Evolutionary conservation across 2,329 filamentous ascomycete genomes (phyloP).

Genomic region (Neofusicoccum sp.): DNA sequence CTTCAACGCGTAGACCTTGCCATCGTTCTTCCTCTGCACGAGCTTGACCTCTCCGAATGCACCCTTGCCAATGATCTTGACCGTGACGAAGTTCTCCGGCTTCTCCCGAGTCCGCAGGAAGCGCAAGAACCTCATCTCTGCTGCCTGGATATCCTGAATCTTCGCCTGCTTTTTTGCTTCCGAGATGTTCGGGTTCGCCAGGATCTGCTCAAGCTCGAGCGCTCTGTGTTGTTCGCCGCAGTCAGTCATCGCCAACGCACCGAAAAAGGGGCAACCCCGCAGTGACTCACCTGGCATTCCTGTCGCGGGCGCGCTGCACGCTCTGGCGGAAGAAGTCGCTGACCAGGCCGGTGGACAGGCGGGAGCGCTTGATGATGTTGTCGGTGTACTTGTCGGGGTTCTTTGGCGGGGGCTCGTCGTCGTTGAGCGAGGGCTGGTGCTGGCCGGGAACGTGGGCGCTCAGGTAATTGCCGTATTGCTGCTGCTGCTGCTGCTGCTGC

Average conservation of each 20-base stretch:
- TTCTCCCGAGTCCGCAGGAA: constrained; percentile 92
- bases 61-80: constrained; percentile 99
- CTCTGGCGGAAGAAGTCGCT: constrained; percentile 95
- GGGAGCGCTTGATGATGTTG: constrained; percentile 72
- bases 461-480: constrained; percentile 67
- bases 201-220: constrained; percentile 83
- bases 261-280: background rate
- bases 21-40: constrained; percentile 92
- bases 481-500: no score
- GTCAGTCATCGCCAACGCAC: constrained; percentile 23
- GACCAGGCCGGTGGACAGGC: constrained; percentile 64
- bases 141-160: constrained; percentile 78
- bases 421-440: constrained; percentile 51
- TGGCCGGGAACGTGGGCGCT: constrained; percentile 66
- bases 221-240: constrained; percentile 57
- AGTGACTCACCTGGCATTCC: constrained; percentile 79
- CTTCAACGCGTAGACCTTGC: constrained; percentile 97
- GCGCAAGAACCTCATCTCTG: constrained; percentile 88
- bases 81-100: constrained; percentile 89
- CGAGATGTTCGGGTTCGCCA: constrained; percentile 72
- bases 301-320: constrained; percentile 90
- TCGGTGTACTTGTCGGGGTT: constrained; percentile 86
- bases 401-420: constrained; percentile 71
- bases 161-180: constrained; percentile 78
- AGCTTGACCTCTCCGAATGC: constrained; percentile 98